These are phyloP conservation scores for Falciphora oryzae DNA, from an alignment of 2,329 filamentous ascomycete species.

Conservation along the genomic window DNA sequence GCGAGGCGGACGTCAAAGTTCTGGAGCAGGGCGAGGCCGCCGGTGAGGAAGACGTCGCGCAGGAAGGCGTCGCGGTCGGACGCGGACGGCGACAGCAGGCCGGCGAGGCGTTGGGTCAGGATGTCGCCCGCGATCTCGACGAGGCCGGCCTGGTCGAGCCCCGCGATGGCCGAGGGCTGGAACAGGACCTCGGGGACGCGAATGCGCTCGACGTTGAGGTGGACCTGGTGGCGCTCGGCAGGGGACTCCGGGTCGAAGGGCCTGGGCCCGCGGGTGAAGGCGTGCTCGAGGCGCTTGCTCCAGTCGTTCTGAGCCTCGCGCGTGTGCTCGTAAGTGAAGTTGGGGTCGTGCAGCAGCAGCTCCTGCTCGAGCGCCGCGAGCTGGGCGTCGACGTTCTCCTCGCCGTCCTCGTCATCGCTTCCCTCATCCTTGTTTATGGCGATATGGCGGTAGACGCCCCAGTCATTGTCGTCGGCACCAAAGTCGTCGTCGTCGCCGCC, in stretches of 20 bases:
- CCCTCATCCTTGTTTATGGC: constrained; percentile 64
- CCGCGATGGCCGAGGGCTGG: constrained; percentile 77
- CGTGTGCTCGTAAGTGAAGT: constrained; percentile 88
- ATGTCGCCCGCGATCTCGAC: constrained; percentile 91
- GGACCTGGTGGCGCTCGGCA: constrained; percentile 76
- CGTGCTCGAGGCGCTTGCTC: constrained; percentile 86
- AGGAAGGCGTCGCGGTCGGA: constrained; percentile 62
- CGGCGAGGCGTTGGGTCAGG: constrained; percentile 70
- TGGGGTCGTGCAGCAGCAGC: constrained; percentile 77
- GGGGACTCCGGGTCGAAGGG: constrained; percentile 78
- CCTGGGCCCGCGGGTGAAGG: constrained; percentile 81
- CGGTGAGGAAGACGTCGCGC: constrained; percentile 85
- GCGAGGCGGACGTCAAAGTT: constrained; percentile 80
- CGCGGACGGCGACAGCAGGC: constrained; percentile 33
- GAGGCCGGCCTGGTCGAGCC: constrained; percentile 87
- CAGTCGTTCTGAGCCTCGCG: constrained; percentile 90
- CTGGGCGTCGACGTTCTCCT: constrained; percentile 72
- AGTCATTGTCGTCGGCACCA: constrained; percentile 94
- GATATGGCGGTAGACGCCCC: constrained; percentile 90
- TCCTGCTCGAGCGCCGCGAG: constrained; percentile 78
- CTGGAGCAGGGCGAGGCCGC: constrained; percentile 82
- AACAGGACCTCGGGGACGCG: constrained; percentile 91
- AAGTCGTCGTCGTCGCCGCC: constrained; percentile 94
- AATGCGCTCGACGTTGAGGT: constrained; percentile 95
- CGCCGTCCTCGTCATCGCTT: constrained; percentile 86